phyloP scores from a whole-genome alignment of 768 basidiomycete species.

The Lyophyllum shimeji region DNA sequence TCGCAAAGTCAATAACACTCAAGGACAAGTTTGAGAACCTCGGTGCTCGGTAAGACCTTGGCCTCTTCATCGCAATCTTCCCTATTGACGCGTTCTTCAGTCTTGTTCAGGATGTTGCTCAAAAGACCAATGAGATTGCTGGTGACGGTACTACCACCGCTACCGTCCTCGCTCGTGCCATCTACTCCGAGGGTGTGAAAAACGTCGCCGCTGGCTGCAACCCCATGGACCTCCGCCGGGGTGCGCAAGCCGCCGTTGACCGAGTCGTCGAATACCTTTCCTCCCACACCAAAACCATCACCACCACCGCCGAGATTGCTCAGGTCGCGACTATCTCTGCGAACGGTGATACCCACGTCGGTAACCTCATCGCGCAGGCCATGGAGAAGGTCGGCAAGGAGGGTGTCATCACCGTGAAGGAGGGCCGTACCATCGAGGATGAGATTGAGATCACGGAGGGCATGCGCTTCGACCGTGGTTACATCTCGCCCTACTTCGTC shows the following conservation, averaged over 20 bases:
- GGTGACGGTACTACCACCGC: conserved; percentile 99
- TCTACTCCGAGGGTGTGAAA: conserved; percentile 98
- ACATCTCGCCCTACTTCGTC: conserved; percentile 97
- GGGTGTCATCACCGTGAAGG: conserved; percentile 99
- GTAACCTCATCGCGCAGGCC: conserved; percentile 93
- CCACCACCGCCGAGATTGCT: conserved; percentile 96
- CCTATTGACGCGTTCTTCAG: conserved; percentile 33
- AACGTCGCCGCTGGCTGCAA: conserved; percentile 99
- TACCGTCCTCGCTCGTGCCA: conserved; percentile 94
- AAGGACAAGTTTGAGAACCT: conserved; percentile 99
- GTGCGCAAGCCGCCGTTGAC: conserved; percentile 95
- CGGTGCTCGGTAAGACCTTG: conserved; percentile 77
- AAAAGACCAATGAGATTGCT: conserved; percentile 95
- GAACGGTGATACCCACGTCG: conserved; percentile 82
- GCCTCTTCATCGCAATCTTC: neutral
- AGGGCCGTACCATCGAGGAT: conserved; percentile 96
- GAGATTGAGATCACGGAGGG: conserved; percentile 99
- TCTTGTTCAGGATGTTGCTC: conserved; percentile 92
- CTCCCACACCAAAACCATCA: conserved; percentile 87
- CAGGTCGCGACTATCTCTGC: conserved; percentile 98
- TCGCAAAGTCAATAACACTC: conserved; percentile 91
- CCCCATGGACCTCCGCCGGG: conserved; percentile 99
- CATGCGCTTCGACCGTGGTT: conserved; percentile 99
- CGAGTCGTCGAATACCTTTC: conserved; percentile 91
- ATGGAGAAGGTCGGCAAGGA: conserved; percentile 99